phyloP scores from a whole-genome alignment of 1,284 basidiomycete species.

The Trichosporon sp. region DNA sequence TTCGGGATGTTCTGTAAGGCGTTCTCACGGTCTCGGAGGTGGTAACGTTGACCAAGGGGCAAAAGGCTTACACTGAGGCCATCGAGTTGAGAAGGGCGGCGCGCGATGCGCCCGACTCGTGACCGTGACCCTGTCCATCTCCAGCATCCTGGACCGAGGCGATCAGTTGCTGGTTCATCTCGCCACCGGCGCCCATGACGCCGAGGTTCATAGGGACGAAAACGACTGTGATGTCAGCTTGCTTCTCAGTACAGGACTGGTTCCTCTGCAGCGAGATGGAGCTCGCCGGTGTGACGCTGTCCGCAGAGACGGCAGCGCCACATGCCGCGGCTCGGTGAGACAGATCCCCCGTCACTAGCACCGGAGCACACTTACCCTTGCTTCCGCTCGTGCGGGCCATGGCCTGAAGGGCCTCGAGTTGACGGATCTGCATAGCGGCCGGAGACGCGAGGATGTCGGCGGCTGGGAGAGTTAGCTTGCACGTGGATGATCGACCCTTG shows the following conservation, averaged over 20 bases:
- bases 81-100: constrained; percentile 14
- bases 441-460: constrained; percentile 77
- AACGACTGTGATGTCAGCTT: constrained; percentile 19
- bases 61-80: not conserved
- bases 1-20: not conserved
- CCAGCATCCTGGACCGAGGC: constrained; percentile 35
- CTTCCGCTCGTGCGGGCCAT: constrained; percentile 72
- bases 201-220: constrained; percentile 55
- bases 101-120: constrained; percentile 15
- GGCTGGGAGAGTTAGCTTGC: constrained; percentile 29
- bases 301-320: not conserved
- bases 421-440: constrained; percentile 95
- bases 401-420: constrained; percentile 79
- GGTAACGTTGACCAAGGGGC: not conserved
- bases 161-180: constrained; percentile 46
- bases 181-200: constrained; percentile 51
- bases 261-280: too few species aligned
- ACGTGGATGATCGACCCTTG: not conserved
- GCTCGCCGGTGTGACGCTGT: not conserved
- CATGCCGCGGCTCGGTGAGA: not conserved
- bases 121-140: constrained; percentile 11
- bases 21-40: not conserved
- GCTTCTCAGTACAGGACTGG: too few species aligned
- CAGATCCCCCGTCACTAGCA: constrained; percentile 58
- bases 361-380: constrained; percentile 71